A percentile compares a stretch with the other conserved stretches of the same genome.
Evolutionary conservation across 192 early-diverging fungal species (phyloP).

Genomic region (Podila epicladia): DNA sequence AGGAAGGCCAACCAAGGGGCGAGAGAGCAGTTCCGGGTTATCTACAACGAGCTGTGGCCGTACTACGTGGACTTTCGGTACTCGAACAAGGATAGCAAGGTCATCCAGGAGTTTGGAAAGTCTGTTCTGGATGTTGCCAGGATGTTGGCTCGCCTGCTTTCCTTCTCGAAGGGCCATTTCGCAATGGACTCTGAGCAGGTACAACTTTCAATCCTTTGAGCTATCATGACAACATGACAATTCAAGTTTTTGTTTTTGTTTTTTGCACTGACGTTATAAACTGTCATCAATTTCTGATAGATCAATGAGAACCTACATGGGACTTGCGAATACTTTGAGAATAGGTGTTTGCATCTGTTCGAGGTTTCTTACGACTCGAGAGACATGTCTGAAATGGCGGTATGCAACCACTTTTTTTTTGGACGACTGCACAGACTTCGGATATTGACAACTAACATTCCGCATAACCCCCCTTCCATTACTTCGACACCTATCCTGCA

Average conservation of each 20-base stretch:
- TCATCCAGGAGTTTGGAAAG: conserved; percentile 73
- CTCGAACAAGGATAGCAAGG: conserved; percentile 70
- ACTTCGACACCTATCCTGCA: conserved; percentile 7
- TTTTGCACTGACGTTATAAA: not conserved
- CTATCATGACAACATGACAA: too few relatives aligned
- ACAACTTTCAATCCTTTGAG: not conserved
- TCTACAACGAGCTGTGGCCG: conserved; percentile 69
- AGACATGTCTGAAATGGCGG: conserved; percentile 72
- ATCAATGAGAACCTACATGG: conserved; percentile 67
- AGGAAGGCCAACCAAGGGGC: conserved; percentile 59
- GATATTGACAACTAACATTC: not conserved
- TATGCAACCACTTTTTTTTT: conserved; percentile 7
- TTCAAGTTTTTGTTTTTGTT: conserved; percentile 29
- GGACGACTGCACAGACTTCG: not conserved
- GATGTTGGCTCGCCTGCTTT: conserved; percentile 63
- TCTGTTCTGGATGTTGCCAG: conserved; percentile 70
- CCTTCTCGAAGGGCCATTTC: conserved; percentile 64
- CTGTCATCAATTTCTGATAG: conserved; percentile 25
- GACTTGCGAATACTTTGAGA: conserved; percentile 84
- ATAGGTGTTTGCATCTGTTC: conserved; percentile 74
- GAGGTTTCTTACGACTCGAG: conserved; percentile 79
- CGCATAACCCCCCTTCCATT: not conserved
- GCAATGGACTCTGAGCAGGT: conserved; percentile 68
- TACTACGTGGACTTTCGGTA: conserved; percentile 78
- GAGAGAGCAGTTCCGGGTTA: conserved; percentile 68